Base-by-base conservation (phyloP, 345 rosid genomes). In the Populus deltoides region DNA sequence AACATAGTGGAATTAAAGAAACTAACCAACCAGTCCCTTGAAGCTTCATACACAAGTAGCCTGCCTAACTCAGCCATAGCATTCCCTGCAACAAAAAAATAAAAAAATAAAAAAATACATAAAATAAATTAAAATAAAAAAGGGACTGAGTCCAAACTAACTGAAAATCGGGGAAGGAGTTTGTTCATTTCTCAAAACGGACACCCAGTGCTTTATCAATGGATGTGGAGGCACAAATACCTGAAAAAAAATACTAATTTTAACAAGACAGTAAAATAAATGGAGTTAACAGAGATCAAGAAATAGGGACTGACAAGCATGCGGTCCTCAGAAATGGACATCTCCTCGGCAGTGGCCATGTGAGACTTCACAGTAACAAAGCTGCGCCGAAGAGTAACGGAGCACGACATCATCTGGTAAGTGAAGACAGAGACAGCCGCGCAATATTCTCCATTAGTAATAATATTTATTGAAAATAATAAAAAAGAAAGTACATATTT, bases 61-160 rank as follows among this genome's bases (percentile, higher is more conserved):
- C 99, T 91, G 78, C 99, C 97, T 79, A 93, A 78, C 83, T 93
- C 98, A 70, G 96, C 99, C 88, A 95, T 89, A 7, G 97, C 97
- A 90, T 86, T 93, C 81, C 85, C 99, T 91, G 79, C 33, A 72
- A 66, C 16, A 33, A 41, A 22, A 15, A 41, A 0, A 76, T 3
- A 63, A 3, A 16, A 15, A 25, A 33, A 17, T 0, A 61, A 15
- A 39, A 38, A 38, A 29, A 38, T 4, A 43, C 36, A 38, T 27
- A 53, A 27, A 10, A 3, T 3, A 25, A 70, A 29, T 51, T 2
- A 74, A 59, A 74, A 49, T 18, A 51, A 20, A 13, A 72, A 70
- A 27, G 49, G 65, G 20, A 87, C 91, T 13, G 51, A 45, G 51
- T 15, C 51, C 18, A 47, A 66, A 71, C 70, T 86, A 73, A 92